Evolutionary conservation across 2,329 filamentous ascomycete genomes (phyloP), one percentile per base, ranked within the genome.

Genomic region (Colletotrichum abscissum): DNA sequence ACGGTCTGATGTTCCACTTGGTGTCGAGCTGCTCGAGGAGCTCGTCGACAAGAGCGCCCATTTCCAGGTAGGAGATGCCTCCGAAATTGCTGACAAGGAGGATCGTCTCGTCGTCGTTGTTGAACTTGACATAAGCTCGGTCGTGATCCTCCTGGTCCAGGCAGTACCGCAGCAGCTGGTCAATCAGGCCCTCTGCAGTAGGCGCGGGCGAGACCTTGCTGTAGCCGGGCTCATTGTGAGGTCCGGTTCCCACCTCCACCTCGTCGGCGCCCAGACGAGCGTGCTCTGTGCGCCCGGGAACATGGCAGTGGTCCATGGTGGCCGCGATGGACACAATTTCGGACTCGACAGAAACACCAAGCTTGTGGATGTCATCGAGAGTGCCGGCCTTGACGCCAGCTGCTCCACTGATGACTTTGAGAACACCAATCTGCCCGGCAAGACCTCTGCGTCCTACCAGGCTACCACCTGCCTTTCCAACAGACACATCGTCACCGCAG

Each of bases 151-250:
- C 86, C 74, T 88, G 86, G 76, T 93, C 89, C 8, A 94, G 82
- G 74, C 85, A 91, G 85, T 91, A 82, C 30, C 82, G 85, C 26
- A 94, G 83, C 79, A 94, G 88, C 59, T 87, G 87, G 77, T 87
- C 86, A 65, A 90, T 84, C 38, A 91, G 81, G 11, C 85, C 87
- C 30, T 85, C 80, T 1, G 86, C 82, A 9, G 86, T 82, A 3
- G 87, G 88, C 0, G 81, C 83, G 0, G 88, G 90, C 0, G 87
- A 87, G 22, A 91, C 77, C 79, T 89, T 90, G 77, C 84, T 85
- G 77, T 90, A 88, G 0, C 88, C 91, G 0, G 91, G 91, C 79
- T 93, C 91, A 77, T 92, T 92, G 79, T 93, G 91, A 16, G 90
- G 90, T 0, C 91, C 91, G 26, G 91, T 92, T 3, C 91, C 91